Conservation (phyloP, 257 asterid genomes). For the Leonotis leonurus region DNA sequence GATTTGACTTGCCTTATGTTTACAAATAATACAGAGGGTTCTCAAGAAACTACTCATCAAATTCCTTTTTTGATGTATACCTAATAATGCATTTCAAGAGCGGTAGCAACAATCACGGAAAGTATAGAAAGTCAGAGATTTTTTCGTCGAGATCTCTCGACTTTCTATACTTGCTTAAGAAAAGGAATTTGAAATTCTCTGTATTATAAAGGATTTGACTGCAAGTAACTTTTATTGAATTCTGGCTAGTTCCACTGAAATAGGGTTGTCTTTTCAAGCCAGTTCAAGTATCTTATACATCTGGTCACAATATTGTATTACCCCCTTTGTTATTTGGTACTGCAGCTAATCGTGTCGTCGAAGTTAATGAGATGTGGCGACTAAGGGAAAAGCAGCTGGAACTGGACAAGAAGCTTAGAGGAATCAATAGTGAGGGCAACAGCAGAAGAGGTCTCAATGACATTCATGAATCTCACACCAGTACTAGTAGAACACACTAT, state of each 20-base stretch:
- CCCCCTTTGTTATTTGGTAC: constrained; percentile 6
- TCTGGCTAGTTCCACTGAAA: not conserved
- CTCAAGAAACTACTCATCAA: too few species aligned
- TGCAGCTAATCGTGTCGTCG: constrained; percentile 87
- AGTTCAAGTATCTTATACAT: not conserved
- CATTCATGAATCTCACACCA: constrained; percentile 24
- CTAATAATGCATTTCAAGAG: too few species aligned
- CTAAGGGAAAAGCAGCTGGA: constrained; percentile 76
- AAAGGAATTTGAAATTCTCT: too few species aligned
- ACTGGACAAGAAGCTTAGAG: constrained; percentile 51
- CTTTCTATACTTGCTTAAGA: too few species aligned
- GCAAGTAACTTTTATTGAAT: not conserved
- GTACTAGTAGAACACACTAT: constrained; percentile 26
- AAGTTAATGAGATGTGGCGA: constrained; percentile 93
- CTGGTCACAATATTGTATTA: not conserved
- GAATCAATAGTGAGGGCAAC: constrained; percentile 31
- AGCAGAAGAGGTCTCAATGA: constrained; percentile 22
- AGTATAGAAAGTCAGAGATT: too few species aligned
- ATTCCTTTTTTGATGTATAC: too few species aligned
- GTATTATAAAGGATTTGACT: too few species aligned
- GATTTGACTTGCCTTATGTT: too few species aligned
- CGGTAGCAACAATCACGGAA: too few species aligned
- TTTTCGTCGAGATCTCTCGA: too few species aligned
- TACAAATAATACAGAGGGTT: too few species aligned
- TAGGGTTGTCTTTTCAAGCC: not conserved